Conservation (phyloP, 768 basidiomycete species). For the Agrocybe praecox region DNA sequence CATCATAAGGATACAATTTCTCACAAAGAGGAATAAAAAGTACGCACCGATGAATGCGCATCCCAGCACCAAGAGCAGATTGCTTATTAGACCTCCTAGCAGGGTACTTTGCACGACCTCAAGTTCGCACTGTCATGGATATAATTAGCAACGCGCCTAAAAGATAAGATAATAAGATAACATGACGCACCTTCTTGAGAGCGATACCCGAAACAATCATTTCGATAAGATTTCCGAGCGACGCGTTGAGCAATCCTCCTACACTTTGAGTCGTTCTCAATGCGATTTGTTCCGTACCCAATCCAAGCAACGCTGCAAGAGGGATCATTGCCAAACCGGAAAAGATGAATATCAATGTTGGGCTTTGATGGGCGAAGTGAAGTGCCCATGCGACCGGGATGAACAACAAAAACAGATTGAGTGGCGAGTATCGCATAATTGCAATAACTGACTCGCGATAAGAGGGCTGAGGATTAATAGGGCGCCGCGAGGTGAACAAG, state of each 20-base stretch:
- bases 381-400: slow-evolving; percentile 55
- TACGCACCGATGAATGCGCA: slow-evolving; percentile 77
- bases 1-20: neutral
- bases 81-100: slow-evolving; percentile 52
- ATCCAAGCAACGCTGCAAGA: slow-evolving; percentile 50
- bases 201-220: slow-evolving; percentile 53
- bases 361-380: slow-evolving; percentile 44
- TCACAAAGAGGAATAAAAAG: slow-evolving; percentile 23
- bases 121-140: slow-evolving; percentile 44
- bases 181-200: slow-evolving; percentile 31
- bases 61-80: slow-evolving; percentile 88
- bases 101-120: slow-evolving; percentile 55
- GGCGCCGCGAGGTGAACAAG: slow-evolving; percentile 32
- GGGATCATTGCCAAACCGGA: slow-evolving; percentile 53
- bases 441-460: slow-evolving; percentile 34
- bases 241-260: slow-evolving; percentile 56
- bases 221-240: slow-evolving; percentile 54
- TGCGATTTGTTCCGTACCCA: slow-evolving; percentile 57
- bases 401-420: slow-evolving; percentile 48
- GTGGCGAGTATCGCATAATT: slow-evolving; percentile 32
- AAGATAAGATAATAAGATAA: neutral
- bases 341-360: slow-evolving; percentile 49
- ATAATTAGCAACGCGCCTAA: neutral
- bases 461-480: slow-evolving; percentile 35
- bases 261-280: slow-evolving; percentile 48